These are phyloP conservation scores for Lentinula edodes DNA, from an alignment of 768 basidiomycete genomes.

Conservation along the genomic window DNA sequence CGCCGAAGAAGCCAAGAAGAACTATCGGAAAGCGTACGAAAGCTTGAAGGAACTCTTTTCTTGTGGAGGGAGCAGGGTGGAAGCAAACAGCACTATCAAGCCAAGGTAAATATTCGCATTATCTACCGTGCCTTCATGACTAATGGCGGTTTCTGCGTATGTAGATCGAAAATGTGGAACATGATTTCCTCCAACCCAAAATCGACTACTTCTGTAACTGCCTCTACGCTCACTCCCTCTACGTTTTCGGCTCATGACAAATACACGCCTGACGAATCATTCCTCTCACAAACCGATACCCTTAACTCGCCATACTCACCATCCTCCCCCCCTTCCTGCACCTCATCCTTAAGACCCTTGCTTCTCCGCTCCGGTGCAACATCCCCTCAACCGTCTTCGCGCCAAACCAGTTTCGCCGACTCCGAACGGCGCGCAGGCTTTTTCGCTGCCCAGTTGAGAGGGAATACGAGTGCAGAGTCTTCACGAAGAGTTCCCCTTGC, in stretches of 20 bases:
- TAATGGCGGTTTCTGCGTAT: background rate
- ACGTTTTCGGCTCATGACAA: background rate
- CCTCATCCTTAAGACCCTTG: background rate
- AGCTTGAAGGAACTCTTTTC: background rate
- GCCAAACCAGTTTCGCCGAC: background rate
- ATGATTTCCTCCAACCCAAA: background rate
- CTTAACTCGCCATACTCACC: background rate
- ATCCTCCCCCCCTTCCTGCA: background rate
- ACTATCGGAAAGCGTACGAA: slow-evolving; percentile 1
- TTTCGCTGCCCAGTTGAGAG: background rate
- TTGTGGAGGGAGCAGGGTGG: background rate
- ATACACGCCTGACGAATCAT: background rate
- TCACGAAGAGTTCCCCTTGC: background rate
- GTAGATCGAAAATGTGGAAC: background rate
- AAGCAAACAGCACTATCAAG: background rate
- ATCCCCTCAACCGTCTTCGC: background rate
- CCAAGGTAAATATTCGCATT: background rate
- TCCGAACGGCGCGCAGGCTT: background rate
- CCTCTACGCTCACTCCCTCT: background rate
- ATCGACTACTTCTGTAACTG: background rate
- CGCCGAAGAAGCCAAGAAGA: slow-evolving; percentile 25
- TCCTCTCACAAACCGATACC: background rate
- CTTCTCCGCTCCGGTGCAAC: background rate
- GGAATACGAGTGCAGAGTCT: background rate
- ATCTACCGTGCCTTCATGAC: too few relatives aligned